A percentile compares a stretch with the other conserved stretches of the same genome.
Conservation (phyloP, 2,329 filamentous ascomycete genomes). For the Sporothrix variecibatus region DNA sequence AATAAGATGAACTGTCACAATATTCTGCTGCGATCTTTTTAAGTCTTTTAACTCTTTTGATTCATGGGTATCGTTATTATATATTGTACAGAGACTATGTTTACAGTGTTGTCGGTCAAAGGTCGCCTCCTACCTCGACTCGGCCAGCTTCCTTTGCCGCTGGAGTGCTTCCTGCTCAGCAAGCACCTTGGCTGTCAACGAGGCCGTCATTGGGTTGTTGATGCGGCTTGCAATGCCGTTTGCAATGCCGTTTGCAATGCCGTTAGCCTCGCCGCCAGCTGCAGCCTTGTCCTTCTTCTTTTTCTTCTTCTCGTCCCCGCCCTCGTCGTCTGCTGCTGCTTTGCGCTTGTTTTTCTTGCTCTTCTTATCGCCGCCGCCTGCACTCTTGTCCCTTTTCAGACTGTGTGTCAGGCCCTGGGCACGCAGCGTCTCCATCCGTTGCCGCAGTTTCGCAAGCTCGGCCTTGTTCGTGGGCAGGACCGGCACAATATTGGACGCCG, state of each 20-base stretch:
- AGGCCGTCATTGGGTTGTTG: conserved; percentile 85
- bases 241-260: conserved; percentile 58
- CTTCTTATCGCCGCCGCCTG: conserved; percentile 70
- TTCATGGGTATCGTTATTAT: conserved; percentile 23
- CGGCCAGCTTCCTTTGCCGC: conserved; percentile 72
- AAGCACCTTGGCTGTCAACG: conserved; percentile 80
- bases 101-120: background rate
- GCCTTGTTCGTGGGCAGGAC: conserved; percentile 72
- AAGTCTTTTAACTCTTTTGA: background rate
- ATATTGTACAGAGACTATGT: conserved; percentile 12
- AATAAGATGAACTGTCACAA: background rate
- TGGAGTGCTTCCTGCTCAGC: conserved; percentile 82
- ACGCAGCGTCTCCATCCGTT: conserved; percentile 68
- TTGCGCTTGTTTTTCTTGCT: conserved; percentile 62
- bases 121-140: conserved; percentile 35
- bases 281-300: conserved; percentile 17
- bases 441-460: conserved; percentile 68
- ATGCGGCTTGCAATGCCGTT: conserved; percentile 55
- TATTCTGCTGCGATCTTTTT: background rate
- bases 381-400: conserved; percentile 70
- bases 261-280: conserved; percentile 28
- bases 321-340: conserved; percentile 36
- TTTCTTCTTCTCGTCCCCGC: conserved; percentile 37
- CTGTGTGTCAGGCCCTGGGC: conserved; percentile 78
- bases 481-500: conserved; percentile 75